Evolutionary conservation across 2,329 filamentous ascomycete genomes (phyloP).

Genomic region (Alternaria angustiovoidea): DNA sequence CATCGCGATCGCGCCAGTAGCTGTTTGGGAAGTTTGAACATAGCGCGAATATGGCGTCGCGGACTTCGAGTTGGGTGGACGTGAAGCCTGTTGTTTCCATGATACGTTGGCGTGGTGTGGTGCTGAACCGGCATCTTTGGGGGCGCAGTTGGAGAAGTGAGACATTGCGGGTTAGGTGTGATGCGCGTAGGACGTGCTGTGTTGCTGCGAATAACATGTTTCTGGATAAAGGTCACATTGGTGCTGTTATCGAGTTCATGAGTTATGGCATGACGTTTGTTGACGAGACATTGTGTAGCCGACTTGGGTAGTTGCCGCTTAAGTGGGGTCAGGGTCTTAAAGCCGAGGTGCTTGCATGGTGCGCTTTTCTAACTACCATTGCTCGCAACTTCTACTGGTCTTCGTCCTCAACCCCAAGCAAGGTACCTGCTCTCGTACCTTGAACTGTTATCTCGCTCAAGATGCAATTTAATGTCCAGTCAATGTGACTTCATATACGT

Average conservation of each 20-base stretch:
- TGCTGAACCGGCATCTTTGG: conserved; percentile 41
- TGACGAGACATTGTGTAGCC: conserved; percentile 1
- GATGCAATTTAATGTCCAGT: too few species aligned
- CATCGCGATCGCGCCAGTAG: conserved; percentile 80
- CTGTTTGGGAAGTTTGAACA: conserved; percentile 74
- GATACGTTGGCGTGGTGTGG: conserved; percentile 50
- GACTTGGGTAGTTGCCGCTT: background rate
- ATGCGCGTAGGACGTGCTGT: background rate
- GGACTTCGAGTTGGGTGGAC: conserved; percentile 74
- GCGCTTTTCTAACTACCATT: background rate
- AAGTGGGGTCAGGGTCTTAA: background rate
- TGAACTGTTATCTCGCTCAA: too few species aligned
- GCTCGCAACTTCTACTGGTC: too few species aligned
- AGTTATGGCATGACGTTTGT: background rate
- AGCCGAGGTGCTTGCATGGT: background rate
- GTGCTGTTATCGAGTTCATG: background rate
- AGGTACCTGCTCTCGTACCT: too few species aligned
- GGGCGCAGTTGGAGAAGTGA: background rate
- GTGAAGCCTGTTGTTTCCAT: conserved; percentile 80
- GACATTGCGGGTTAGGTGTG: background rate
- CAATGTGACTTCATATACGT: too few species aligned
- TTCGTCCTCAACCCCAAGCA: too few species aligned
- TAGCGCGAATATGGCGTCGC: conserved; percentile 72
- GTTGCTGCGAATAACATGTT: background rate
- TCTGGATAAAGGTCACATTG: background rate